Evolutionary conservation across 2,329 filamentous ascomycete genomes (phyloP).

Genomic region (Teratosphaeria viscida): DNA sequence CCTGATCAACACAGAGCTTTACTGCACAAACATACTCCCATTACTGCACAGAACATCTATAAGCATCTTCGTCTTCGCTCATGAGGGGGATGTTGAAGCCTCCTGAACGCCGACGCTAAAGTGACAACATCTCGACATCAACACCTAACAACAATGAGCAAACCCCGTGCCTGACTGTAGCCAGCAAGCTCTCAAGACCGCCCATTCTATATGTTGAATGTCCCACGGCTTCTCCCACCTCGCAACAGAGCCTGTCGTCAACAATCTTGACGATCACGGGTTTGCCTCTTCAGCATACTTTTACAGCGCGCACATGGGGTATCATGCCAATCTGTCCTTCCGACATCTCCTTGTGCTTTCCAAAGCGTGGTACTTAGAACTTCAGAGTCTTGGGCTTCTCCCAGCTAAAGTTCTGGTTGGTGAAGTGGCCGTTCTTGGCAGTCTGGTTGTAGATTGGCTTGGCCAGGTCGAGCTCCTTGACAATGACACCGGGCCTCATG

Average conservation of each 20-base stretch:
- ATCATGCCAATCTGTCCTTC: not conserved
- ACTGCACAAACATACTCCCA: not conserved
- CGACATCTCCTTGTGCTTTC: not conserved
- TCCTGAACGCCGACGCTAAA: conserved; percentile 18
- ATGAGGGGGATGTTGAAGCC: conserved; percentile 16
- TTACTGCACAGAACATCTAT: not conserved
- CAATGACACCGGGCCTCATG: conserved; percentile 94
- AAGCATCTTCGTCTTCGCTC: conserved; percentile 3
- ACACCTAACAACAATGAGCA: not conserved
- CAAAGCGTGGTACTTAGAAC: conserved; percentile 51
- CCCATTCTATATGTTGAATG: conserved; percentile 2
- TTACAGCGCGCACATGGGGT: not conserved
- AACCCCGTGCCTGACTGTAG: conserved; percentile 2
- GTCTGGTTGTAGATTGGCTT: conserved; percentile 98
- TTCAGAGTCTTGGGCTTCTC: conserved; percentile 95
- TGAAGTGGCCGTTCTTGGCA: conserved; percentile 99
- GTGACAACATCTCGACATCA: not conserved
- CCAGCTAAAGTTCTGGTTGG: conserved; percentile 96
- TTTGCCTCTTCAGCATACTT: not conserved
- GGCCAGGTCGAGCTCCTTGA: conserved; percentile 88
- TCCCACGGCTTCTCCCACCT: conserved; percentile 1
- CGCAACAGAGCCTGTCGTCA: not conserved
- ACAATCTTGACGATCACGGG: conserved; percentile 4
- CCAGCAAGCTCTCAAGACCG: conserved; percentile 2
- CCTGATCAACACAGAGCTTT: not conserved